phyloP scores from a whole-genome alignment of 129 eudicot species.

The Daucus carota region DH1_v3.0 NC_030385.2:11390001-11390500 shows the following conservation, averaged over 20 bases:
- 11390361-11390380: slow-evolving; percentile 74
- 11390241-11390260: neutral
- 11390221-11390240: neutral
- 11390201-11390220: neutral
- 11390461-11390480: too few species aligned
- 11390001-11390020: too few species aligned
- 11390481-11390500: too few species aligned
- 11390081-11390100: too few species aligned
- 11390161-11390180: too few species aligned
- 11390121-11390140: too few species aligned
- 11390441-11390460: too few species aligned
- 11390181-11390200: neutral
- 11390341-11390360: slow-evolving; percentile 35
- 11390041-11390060: too few species aligned
- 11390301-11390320: neutral
- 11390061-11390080: too few species aligned
- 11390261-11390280: neutral
- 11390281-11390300: neutral
- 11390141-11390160: too few species aligned
- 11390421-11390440: neutral
- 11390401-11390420: slow-evolving; percentile 30
- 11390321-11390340: neutral
- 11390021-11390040: too few species aligned
- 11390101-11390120: too few species aligned
- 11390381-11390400: slow-evolving; percentile 89